These are phyloP conservation scores for Lepiota venenata DNA, from an alignment of 768 basidiomycete genomes.

Conservation along the genomic window DNA sequence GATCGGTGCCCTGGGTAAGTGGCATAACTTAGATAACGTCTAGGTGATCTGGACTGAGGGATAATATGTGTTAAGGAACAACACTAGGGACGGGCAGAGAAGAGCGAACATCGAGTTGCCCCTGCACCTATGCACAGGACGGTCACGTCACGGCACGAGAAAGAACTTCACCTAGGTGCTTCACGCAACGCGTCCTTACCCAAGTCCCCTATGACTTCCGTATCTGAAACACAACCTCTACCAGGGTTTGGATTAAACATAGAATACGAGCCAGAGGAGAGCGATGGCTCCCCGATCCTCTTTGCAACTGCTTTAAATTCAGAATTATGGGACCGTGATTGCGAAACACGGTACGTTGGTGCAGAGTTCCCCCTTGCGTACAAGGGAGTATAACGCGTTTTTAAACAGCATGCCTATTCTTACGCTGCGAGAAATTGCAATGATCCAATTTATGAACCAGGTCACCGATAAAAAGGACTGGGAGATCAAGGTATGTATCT, in stretches of 20 bases:
- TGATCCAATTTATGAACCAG: constrained; percentile 18
- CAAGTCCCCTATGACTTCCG: no score
- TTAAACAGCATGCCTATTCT: constrained; percentile 9
- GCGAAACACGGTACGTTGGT: neutral
- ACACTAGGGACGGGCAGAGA: no score
- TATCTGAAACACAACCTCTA: neutral
- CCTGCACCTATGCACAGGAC: no score
- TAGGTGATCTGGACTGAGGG: no score
- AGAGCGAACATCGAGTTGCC: no score
- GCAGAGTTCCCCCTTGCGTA: neutral
- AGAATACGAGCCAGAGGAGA: neutral
- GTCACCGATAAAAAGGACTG: constrained; percentile 19
- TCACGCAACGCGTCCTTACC: no score
- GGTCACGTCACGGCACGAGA: no score
- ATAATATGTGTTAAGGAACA: no score
- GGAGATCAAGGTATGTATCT: constrained; percentile 15
- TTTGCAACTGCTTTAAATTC: neutral
- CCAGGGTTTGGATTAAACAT: neutral
- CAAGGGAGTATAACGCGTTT: no score
- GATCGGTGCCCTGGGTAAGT: no score
- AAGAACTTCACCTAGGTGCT: no score
- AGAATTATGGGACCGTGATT: neutral
- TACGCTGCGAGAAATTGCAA: constrained; percentile 16
- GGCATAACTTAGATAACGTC: no score
- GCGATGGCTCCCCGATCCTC: neutral